Evolutionary conservation across 257 asterid species (phyloP).

Genomic region (Forsythia suspensa): DNA sequence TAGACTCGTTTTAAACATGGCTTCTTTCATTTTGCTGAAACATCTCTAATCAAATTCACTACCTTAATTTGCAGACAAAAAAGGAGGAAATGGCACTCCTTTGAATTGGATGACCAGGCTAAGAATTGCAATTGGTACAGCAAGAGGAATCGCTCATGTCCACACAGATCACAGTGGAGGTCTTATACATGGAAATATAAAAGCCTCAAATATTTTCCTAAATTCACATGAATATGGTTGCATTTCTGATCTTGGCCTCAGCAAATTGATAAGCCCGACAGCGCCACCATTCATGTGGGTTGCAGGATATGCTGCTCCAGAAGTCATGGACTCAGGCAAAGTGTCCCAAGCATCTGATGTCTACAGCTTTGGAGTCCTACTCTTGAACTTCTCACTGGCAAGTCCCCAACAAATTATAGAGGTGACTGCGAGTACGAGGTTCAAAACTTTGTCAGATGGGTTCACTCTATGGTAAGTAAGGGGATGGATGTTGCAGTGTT

Average conservation of each 20-base stretch:
- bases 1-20: slow-evolving; percentile 10
- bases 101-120: slow-evolving; percentile 63
- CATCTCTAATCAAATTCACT: no score
- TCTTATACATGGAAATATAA: slow-evolving; percentile 66
- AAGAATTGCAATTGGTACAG: slow-evolving; percentile 42
- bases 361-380: slow-evolving; percentile 65
- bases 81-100: slow-evolving; percentile 43
- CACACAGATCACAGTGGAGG: slow-evolving; percentile 46
- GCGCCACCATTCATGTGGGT: slow-evolving; percentile 34
- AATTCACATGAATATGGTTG: slow-evolving; percentile 50
- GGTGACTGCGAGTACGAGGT: slow-evolving; percentile 39
- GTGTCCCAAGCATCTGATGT: slow-evolving; percentile 60
- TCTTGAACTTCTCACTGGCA: slow-evolving; percentile 69
- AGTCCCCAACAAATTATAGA: slow-evolving; percentile 44
- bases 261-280: slow-evolving; percentile 39
- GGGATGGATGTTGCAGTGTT: slow-evolving; percentile 68
- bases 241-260: slow-evolving; percentile 58
- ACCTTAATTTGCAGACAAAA: slow-evolving; percentile 38
- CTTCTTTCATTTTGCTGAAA: slow-evolving; percentile 6
- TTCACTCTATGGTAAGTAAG: slow-evolving; percentile 63
- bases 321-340: slow-evolving; percentile 52
- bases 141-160: slow-evolving; percentile 54
- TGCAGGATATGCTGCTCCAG: slow-evolving; percentile 63
- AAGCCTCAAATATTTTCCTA: slow-evolving; percentile 62
- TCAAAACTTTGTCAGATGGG: slow-evolving; percentile 62